Base-by-base conservation (phyloP, 495 filamentous ascomycete species). In the Viridothelium virens region DNA sequence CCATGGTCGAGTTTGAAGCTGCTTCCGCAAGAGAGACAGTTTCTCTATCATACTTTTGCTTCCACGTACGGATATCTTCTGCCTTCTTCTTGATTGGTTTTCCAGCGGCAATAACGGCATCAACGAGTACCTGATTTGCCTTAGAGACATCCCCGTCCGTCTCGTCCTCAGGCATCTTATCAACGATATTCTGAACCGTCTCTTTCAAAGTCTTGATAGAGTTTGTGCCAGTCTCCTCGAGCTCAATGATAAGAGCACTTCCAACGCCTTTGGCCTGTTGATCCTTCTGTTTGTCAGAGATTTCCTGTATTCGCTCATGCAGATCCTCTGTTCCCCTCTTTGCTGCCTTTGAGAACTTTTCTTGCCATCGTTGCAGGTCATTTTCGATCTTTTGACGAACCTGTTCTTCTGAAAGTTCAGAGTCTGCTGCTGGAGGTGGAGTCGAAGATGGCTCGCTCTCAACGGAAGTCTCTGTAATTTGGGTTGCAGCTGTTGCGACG, bases 301-400 rank as follows among this genome's bases (percentile, higher is more conserved):
- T 92, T 68, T 96, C 88, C 37, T 82, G 81, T n/a, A 92, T 81
- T n/a, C 85, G 81, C 9, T 81, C 77, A 64, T 85, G 80, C 10
- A 92, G 81, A 70, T 89, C 86, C 61, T 88, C 85, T 38, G 89
- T 81, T 7, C 91, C 91, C 71, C 92, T 89, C 61, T 92, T 87
- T 31, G 89, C 89, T 7, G 91, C 90, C 65, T 85, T 85, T 33
- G 88, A 81, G 75, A 97, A 97, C 69, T 94, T 91, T 48, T 84
- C 82, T 74, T 96, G 87, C 91, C 92, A 97, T 46, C 81, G 78
- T 61, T 84, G 77, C 46, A 99, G 82, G 75, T 97, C 95, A 16
- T 86, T 83, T 7, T 86, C 82, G 64, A 96, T 87, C 44, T 85
- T 87, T 70, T 88, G 84, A 7, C 86, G 85, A 2, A 84, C 76